Evolutionary conservation across 2,329 filamentous ascomycete species (phyloP), one percentile per base, ranked within the genome.

Genomic region (Aspergillus brunneoviolaceus): DNA sequence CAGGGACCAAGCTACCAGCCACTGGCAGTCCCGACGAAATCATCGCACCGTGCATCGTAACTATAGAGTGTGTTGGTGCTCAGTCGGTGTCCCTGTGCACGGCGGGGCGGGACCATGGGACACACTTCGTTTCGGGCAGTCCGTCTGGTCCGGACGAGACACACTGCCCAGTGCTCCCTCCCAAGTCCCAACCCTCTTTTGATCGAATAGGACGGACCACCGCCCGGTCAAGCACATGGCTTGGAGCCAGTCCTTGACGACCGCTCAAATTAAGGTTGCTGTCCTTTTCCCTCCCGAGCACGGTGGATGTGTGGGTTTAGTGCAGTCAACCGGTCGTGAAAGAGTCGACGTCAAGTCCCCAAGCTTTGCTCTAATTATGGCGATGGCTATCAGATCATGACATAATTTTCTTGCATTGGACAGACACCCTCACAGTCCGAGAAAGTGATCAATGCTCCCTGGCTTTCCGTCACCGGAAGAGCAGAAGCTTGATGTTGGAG

Each of bases 191-290:
- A 45, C 35, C 4, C 33, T 35, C 33, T 29, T 29, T 29, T 29
- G 7, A 9, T 29, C 12, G 14, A 16, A 47, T 35, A 55, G 45
- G 52, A 42, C 52, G 21, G 52, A 29, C 52, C 23, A 55, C 52
- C 52, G 52, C 19, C 52, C 52, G 47, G 39, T 47, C 42, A 39
- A 55, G 52, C 33, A 35, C 33, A 35, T 35, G 33, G 33, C 33
- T 16, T 35, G 33, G 33, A 35, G 14, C 33, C 33, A 35, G 33
- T 35, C 33, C 33, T 35, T 16, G 33, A 35, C 33, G 12, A 29
- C 16, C 2, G 39, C n/a, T 35, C 52, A 7, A 55, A 47, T 55
- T 55, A 55, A 55, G 52, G 52, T 55, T 55, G 25, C 52, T 55
- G 35, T 45, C 25, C 25, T 55, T 39, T 55, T 16, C 12, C 14